Conservation (phyloP, 345 rosid species). For the Acer campestre region DNA sequence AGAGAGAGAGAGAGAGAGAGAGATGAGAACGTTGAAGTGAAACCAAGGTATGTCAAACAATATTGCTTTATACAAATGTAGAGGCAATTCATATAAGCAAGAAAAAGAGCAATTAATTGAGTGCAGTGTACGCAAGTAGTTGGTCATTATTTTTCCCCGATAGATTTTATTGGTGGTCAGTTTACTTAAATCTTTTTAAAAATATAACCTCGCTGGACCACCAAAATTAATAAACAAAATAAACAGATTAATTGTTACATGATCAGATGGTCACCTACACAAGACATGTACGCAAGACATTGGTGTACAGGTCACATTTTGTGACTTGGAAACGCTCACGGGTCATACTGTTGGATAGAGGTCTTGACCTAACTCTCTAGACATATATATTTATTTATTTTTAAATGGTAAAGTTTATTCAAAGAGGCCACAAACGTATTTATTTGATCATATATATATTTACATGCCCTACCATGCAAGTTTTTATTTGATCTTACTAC, state of each 20-base stretch:
- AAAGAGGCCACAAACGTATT: too few species aligned
- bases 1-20: too few species aligned
- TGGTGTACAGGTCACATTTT: not conserved
- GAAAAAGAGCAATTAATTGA: constrained; percentile 4
- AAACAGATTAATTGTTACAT: not conserved
- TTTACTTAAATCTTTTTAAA: too few species aligned
- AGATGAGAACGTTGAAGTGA: not conserved
- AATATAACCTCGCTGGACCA: not conserved
- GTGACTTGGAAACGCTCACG: not conserved
- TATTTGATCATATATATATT: too few species aligned
- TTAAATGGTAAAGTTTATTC: too few species aligned
- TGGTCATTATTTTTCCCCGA: constrained; percentile 2
- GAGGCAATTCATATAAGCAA: not conserved
- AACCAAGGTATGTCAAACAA: not conserved
- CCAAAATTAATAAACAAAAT: not conserved
- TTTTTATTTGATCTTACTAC: too few species aligned
- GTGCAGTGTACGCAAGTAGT: constrained; percentile 34
- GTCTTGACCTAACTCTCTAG: constrained; percentile 7
- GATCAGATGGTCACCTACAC: constrained; percentile 9
- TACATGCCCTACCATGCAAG: too few species aligned
- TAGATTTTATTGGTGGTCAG: not conserved
- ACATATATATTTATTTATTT: too few species aligned
- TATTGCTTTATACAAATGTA: not conserved
- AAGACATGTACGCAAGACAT: not conserved
- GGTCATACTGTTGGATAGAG: constrained; percentile 5